Conservation (phyloP, 1,284 basidiomycete species). For the Cryptococcus sp. region DNA sequence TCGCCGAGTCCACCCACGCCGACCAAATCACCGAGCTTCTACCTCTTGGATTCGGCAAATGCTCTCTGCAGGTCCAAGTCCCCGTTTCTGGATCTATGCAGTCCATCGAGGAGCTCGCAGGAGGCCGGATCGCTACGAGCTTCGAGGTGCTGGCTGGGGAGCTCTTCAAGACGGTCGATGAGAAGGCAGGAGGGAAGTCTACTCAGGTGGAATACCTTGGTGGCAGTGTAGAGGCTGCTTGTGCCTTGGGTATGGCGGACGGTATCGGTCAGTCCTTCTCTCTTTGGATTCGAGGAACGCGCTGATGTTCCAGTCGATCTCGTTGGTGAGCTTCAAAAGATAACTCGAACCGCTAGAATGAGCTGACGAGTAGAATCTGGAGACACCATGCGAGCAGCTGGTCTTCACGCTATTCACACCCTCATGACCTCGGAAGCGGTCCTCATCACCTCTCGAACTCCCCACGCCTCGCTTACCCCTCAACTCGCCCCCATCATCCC, state of each 20-base stretch:
- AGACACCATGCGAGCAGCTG: constrained; percentile 98
- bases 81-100: constrained; percentile 71
- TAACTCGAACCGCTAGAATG: neutral
- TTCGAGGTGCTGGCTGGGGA: constrained; percentile 80
- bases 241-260: constrained; percentile 91
- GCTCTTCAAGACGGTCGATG: constrained; percentile 74
- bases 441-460: constrained; percentile 73
- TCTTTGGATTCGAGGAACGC: neutral
- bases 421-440: constrained; percentile 86
- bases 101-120: constrained; percentile 71
- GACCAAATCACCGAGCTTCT: constrained; percentile 72
- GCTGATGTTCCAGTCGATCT: constrained; percentile 63
- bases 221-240: constrained; percentile 96
- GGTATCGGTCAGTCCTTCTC: constrained; percentile 69
- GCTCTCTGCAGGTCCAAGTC: constrained; percentile 89
- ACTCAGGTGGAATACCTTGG: constrained; percentile 94
- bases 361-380: constrained; percentile 68
- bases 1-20: constrained; percentile 80
- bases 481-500: constrained; percentile 58
- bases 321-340: constrained; percentile 60
- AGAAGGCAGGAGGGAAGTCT: constrained; percentile 49
- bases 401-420: constrained; percentile 86
- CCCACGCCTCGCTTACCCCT: constrained; percentile 60
- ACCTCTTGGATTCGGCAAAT: constrained; percentile 89
- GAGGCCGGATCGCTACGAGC: constrained; percentile 88